Evolutionary conservation across 768 basidiomycete species (phyloP).

Genomic region (Xerocomus spinulosus): DNA sequence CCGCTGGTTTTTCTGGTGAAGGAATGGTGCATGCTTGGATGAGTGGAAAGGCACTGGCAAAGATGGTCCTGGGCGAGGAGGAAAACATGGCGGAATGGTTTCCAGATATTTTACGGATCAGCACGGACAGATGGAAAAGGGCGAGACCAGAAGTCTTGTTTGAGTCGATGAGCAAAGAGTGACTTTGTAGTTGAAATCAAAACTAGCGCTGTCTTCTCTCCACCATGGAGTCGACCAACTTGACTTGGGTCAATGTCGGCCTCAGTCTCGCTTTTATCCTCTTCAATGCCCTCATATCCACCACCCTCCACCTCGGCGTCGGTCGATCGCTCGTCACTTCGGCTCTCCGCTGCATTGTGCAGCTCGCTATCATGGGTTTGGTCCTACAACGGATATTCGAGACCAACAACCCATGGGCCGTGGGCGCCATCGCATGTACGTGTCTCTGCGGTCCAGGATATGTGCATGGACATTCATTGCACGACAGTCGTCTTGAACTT

Average conservation of each 20-base stretch:
- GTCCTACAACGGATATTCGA: slow-evolving; percentile 72
- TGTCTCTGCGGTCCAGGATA: slow-evolving; percentile 8
- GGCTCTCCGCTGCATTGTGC: slow-evolving; percentile 69
- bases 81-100: slow-evolving; percentile 39
- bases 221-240: slow-evolving; percentile 33
- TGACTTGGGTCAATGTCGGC: slow-evolving; percentile 72
- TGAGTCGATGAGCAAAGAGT: slow-evolving; percentile 5
- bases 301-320: slow-evolving; percentile 60
- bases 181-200: not conserved
- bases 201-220: not conserved
- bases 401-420: slow-evolving; percentile 68
- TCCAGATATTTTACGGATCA: slow-evolving; percentile 46
- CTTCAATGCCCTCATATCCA: slow-evolving; percentile 65
- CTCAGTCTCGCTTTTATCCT: slow-evolving; percentile 73
- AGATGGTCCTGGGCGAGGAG: slow-evolving; percentile 50
- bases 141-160: slow-evolving; percentile 44
- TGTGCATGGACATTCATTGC: not conserved
- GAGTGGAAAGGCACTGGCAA: slow-evolving; percentile 54
- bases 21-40: slow-evolving; percentile 73
- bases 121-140: slow-evolving; percentile 48
- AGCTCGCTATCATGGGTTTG: slow-evolving; percentile 70
- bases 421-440: slow-evolving; percentile 69
- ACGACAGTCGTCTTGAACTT: slow-evolving; percentile 61
- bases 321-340: slow-evolving; percentile 65
- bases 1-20: slow-evolving; percentile 67